Percentiles rank a stretch among this genome's conserved stretches.
These are phyloP conservation scores for Blepharisma stoltei DNA, from an alignment of 73 alveolate species.

Conservation along the genomic window DNA sequence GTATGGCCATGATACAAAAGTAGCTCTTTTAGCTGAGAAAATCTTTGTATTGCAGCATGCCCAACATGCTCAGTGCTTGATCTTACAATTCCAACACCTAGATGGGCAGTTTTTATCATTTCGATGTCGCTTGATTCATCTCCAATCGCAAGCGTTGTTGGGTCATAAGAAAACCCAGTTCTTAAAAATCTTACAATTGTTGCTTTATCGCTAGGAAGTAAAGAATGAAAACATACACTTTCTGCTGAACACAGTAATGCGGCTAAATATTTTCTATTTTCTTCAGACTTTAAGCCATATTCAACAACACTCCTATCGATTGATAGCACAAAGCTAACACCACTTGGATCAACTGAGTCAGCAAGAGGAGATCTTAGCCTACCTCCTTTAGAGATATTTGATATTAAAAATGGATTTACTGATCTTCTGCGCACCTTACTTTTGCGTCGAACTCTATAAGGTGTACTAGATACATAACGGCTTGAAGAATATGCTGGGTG, in stretches of 20 bases:
- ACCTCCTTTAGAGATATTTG: not conserved
- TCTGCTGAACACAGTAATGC: no score
- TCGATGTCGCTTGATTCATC: not conserved
- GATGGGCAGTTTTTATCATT: not conserved
- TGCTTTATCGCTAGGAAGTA: no score
- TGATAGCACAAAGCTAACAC: no score
- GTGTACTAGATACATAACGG: no score
- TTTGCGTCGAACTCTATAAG: no score
- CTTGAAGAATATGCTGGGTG: not conserved
- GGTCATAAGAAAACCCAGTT: not conserved
- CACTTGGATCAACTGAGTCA: not conserved
- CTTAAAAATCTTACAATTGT: not conserved
- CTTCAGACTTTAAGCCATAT: no score
- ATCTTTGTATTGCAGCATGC: not conserved
- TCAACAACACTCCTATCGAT: no score
- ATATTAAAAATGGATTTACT: not conserved
- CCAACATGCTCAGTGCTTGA: not conserved
- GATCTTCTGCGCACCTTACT: not conserved
- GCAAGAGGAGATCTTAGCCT: not conserved
- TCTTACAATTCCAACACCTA: not conserved
- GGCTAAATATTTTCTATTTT: no score
- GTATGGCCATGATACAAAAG: not conserved
- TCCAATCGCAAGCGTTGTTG: not conserved
- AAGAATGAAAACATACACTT: no score
- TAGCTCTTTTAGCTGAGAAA: not conserved